Base-by-base conservation (phyloP, 306 rosid genomes). In the Cicer cuneatum region DNA sequence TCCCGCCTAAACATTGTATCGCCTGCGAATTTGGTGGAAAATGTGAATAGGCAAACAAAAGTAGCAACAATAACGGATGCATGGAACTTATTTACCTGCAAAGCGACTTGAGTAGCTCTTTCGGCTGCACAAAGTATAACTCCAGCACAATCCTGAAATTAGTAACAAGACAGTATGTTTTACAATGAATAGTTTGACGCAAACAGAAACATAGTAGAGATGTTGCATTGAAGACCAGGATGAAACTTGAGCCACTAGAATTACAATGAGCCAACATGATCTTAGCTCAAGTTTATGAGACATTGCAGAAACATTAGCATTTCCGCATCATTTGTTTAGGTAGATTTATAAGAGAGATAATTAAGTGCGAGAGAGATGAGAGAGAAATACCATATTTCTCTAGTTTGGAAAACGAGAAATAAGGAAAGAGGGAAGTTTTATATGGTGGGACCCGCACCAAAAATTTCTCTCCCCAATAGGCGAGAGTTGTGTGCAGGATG, bases 141-240 rank as follows among this genome's bases (percentile, higher is more conserved):
- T 75, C 98, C 98, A 60, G 98, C 97, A 71, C 97, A 94, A 85
- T 94, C 98, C 98, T 94, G 88, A 69, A 86, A 74, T 66, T 46
- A 62, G 75, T 65, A 82, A 61, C n/a, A 67, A 8, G 37, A n/a
- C 21, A 46, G 38, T 40, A 45, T 68, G 73, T 15, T 43, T 42
- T 51, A 12, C 29, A 35, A 7, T 45, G 74, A 49, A 72, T 12
- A 37, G 59, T 59, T 8, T 14, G 41, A 2, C 18, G 46, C 33
- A 56, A 58, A 56, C 15, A 8, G 41, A 41, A 48, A 42, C 7
- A 16, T 79, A 0, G 14, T 16, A 53, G 43, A 51, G 61, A 16
- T 18, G 46, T 68, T 15, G 41, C 33, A 69, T 42, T 74, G 51
- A 70, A 72, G 59, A 29, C 33, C 33, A 29, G 33, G 33, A 3